phyloP scores from a whole-genome alignment of 176 grass and related monocot genomes.

The Poa pratensis region DNA sequence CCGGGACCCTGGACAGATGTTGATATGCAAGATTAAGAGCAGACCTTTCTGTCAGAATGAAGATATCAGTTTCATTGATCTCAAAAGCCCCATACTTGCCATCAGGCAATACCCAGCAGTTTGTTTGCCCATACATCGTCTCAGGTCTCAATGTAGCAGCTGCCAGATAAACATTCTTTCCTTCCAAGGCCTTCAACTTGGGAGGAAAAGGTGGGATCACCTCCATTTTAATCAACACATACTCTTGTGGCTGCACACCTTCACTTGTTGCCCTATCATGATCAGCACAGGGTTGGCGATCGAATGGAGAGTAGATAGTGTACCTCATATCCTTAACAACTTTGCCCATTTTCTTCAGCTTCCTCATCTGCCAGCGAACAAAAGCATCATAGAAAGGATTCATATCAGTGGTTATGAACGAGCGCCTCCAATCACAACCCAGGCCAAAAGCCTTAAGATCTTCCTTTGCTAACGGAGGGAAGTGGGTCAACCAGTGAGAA shows the following conservation, averaged over 20 bases:
- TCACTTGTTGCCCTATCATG: conserved; percentile 71
- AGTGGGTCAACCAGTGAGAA: conserved; percentile 66
- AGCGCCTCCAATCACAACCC: conserved; percentile 74
- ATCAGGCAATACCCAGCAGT: conserved; percentile 83
- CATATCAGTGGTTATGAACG: conserved; percentile 75
- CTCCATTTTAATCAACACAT: conserved; percentile 85
- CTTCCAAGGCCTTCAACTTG: conserved; percentile 69
- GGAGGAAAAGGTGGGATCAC: conserved; percentile 63
- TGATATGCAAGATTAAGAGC: conserved; percentile 85
- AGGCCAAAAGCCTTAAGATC: conserved; percentile 67
- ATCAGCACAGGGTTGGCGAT: conserved; percentile 81
- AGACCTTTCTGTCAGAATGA: conserved; percentile 67
- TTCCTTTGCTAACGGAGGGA: conserved; percentile 67
- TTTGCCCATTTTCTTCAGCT: conserved; percentile 69
- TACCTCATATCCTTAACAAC: conserved; percentile 82
- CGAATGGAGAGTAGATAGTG: conserved; percentile 77
- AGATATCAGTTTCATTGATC: conserved; percentile 81
- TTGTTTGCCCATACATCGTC: conserved; percentile 83
- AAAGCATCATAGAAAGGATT: conserved; percentile 84
- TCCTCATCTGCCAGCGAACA: conserved; percentile 83
- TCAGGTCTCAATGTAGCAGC: conserved; percentile 82
- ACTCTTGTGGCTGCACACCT: conserved; percentile 73
- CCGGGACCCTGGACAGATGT: conserved; percentile 54
- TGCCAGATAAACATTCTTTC: conserved; percentile 75
- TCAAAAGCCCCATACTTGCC: conserved; percentile 76